A percentile compares a stretch with the other conserved stretches of the same genome.
These are phyloP conservation scores for Chaetothyriales sp. DNA, from an alignment of 2,329 filamentous ascomycete species.

Conservation along the genomic window DNA sequence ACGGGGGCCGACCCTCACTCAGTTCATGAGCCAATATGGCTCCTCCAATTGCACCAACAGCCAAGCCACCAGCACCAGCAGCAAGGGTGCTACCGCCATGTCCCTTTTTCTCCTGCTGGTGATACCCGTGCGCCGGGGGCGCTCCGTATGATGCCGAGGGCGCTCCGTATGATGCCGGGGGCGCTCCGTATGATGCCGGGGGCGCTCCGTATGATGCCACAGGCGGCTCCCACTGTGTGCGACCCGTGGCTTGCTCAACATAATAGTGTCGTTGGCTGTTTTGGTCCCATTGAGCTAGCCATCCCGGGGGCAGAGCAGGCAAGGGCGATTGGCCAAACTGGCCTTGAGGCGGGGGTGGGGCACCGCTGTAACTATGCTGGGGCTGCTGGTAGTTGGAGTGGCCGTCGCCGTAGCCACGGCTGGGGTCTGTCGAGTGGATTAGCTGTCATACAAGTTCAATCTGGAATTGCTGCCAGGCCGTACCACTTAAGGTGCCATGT, in stretches of 20 bases:
- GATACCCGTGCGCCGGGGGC: constrained; percentile 5
- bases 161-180: constrained; percentile 1
- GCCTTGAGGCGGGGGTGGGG: constrained; percentile 1
- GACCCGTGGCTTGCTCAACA: constrained; percentile 35
- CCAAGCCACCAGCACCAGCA: constrained; percentile 11
- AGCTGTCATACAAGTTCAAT: neutral
- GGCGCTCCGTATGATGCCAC: constrained; percentile 4
- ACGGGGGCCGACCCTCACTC: constrained; percentile 5
- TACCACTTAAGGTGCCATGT: neutral
- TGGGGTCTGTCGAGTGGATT: neutral
- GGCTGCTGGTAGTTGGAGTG: neutral
- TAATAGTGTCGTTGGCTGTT: constrained; percentile 35
- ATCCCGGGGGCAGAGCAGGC: constrained; percentile 30
- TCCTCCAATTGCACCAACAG: constrained; percentile 11
- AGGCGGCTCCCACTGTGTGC: constrained; percentile 36
- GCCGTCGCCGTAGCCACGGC: constrained; percentile 1
- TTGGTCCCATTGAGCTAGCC: constrained; percentile 34
- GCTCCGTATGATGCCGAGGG: neutral
- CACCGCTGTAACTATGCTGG: constrained; percentile 2
- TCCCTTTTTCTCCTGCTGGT: constrained; percentile 7
- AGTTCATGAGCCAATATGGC: constrained; percentile 8
- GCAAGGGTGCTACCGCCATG: constrained; percentile 4
- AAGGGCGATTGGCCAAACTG: constrained; percentile 1
- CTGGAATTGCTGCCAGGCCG: neutral
- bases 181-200: constrained; percentile 3